Conservation (phyloP, 768 basidiomycete species). For the Psilocybe cyanescens region DNA sequence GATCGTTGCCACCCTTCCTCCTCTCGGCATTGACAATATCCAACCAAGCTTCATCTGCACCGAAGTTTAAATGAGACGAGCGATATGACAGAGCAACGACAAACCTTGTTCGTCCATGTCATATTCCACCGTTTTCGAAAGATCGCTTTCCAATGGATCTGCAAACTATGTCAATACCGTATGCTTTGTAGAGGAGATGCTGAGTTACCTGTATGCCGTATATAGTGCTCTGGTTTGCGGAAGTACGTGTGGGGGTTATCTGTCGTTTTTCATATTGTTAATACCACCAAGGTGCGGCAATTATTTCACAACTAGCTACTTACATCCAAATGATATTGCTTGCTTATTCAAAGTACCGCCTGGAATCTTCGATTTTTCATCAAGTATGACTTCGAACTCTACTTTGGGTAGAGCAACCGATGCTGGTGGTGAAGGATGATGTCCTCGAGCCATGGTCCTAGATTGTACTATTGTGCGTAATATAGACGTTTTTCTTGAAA, state of each 20-base stretch:
- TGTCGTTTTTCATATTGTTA: conserved; percentile 17
- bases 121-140: conserved; percentile 94
- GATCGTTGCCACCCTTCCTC: conserved; percentile 71
- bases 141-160: conserved; percentile 94
- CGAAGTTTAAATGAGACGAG: not conserved
- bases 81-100: conserved; percentile 12
- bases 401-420: conserved; percentile 58
- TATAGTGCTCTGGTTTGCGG: conserved; percentile 80
- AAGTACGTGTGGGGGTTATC: conserved; percentile 73
- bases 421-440: conserved; percentile 31
- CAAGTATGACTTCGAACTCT: conserved; percentile 68
- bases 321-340: conserved; percentile 76
- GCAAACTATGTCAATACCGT: conserved; percentile 10
- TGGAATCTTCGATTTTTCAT: conserved; percentile 62
- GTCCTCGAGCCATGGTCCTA: conserved; percentile 41
- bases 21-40: conserved; percentile 83
- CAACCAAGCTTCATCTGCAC: conserved; percentile 91
- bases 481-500: too few relatives aligned
- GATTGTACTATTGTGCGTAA: too few relatives aligned
- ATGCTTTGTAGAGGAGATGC: not conserved
- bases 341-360: conserved; percentile 67
- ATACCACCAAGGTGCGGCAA: not conserved
- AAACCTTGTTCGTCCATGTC: conserved; percentile 99
- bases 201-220: conserved; percentile 80
- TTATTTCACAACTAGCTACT: conserved; percentile 29